Evolutionary conservation across 78 protist species (phyloP), one percentile per base, ranked within the genome.

Genomic region (Isochrysis galbana): DNA sequence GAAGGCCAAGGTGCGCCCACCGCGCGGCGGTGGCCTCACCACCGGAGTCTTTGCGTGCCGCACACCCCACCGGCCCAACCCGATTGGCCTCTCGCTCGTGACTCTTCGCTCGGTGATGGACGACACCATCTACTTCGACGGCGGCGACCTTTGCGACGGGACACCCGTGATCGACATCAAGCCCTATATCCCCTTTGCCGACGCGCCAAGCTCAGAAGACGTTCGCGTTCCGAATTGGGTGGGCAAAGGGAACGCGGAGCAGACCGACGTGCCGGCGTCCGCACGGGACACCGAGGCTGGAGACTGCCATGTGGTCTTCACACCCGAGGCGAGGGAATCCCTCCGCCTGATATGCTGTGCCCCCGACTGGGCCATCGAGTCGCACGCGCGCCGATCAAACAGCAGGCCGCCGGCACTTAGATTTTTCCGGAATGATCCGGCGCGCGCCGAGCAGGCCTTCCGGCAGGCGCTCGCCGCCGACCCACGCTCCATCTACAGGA

Each of bases 91-190:
- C 5, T 46, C 72, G 45, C 54, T 46, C 45, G 54, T 29, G 29
- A 22, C n/a, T 36, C 61, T 84, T n/a, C 42, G 11, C 22, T 17
- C 32, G n/a, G 69, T 84, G 36, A 11, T 21, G 22, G 89, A 67
- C 46, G 2, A 0, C 29, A 77, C 86, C 48, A 44, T 77, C 42
- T 46, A 44, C 44, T 25, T 89, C 45, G 36, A 45, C 10, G 92
- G 86, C 55, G 29, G 44, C 19, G 92, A 89, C 42, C 67, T 89
- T 25, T 1, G 48, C 45, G 92, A 89, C 32, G 84, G 92, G 36
- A 89, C 92, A 19, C 92, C 92, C 22, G 48, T 89, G 11, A 38
- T 89, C 55, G 92, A 89, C 36, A 77, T 89, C 54, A 89, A 89
- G 92, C 92, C 92, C 23, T 89, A 44, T 61, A 47, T 89, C 36